Base-by-base conservation (phyloP, 2,329 filamentous ascomycete genomes). In the Fusarium anthophilum region DNA sequence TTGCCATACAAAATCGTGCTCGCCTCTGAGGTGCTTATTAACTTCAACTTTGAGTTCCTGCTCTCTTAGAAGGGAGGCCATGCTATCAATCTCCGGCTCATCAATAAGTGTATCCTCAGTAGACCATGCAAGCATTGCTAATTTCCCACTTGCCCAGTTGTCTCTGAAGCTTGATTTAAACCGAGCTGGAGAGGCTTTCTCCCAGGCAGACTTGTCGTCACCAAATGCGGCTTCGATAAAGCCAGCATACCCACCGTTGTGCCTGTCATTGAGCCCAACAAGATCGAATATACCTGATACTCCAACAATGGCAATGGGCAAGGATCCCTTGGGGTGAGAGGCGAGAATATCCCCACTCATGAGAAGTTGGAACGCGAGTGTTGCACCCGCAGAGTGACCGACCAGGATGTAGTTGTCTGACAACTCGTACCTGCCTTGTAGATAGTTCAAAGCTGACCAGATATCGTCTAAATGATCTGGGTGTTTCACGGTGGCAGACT, bases 211-310 rank as follows among this genome's bases (percentile, higher is more conserved):
- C 66, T 80, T 79, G 48, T 89, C 85, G 4, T 78, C 64, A 1
- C 92, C 91, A 80, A 94, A 94, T 4, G 92, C 91, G 11, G 83
- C 86, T 7, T 81, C 76, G 26, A 92, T 83, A 69, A 94, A 91
- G 8, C 85, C 84, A 11, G 82, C 79, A 79, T 94, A 94, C 35
- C 77, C 79, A 11, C 82, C 83, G 24, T 78, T 79, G 41, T 87
- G 83, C 13, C 86, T 83, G 53, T 83, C 80, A 32, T 86, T 82
- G 26, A 94, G 81, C 1, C 85, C 86, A 13, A 84, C 84, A 15
- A 94, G 80, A 77, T 92, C 89, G 80, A 93, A 94, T 28, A 94
- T 89, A 2, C 92, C 92, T 63, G 88, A 88, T 26, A 93, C 81
- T 39, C 90, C 87, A 9, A 93, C 79, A n/a, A 93, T 81, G 8